A percentile compares a stretch with the other conserved stretches of the same genome.
phyloP scores from a whole-genome alignment of 257 asterid species.

The Primulina eburnea region DNA sequence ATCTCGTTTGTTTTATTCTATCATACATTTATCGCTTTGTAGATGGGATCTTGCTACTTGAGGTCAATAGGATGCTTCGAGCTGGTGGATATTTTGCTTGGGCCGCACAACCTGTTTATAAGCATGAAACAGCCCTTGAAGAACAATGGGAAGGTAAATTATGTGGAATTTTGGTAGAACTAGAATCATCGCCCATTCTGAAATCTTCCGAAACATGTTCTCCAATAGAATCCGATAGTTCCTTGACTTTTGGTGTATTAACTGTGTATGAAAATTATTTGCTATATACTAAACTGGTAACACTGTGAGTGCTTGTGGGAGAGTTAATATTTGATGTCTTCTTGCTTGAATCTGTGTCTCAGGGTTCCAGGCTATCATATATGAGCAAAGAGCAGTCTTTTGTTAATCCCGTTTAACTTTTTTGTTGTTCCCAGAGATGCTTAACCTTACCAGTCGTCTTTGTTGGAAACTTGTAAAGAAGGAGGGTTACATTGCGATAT shows the following conservation, averaged over 20 bases:
- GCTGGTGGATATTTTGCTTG: conserved; percentile 62
- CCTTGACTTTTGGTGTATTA: not conserved
- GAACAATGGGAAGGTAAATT: conserved; percentile 52
- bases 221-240: not conserved
- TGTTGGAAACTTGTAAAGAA: conserved; percentile 60
- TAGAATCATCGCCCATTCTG: not conserved
- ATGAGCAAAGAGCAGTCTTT: not conserved
- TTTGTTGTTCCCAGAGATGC: conserved; percentile 39
- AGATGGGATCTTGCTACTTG: conserved; percentile 65
- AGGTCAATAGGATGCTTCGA: conserved; percentile 67
- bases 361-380: not conserved
- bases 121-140: conserved; percentile 25
- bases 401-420: not conserved
- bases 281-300: not conserved
- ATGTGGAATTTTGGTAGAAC: conserved; percentile 3
- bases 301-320: not conserved
- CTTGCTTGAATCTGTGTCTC: not conserved
- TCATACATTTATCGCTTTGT: conserved; percentile 18
- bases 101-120: conserved; percentile 35
- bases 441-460: conserved; percentile 40
- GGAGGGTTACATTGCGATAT: conserved; percentile 46
- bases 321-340: not conserved
- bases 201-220: not conserved
- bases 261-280: not conserved
- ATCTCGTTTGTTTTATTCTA: not conserved